phyloP scores from a whole-genome alignment of 768 basidiomycete species.

The Crepidotus variabilis region DNA sequence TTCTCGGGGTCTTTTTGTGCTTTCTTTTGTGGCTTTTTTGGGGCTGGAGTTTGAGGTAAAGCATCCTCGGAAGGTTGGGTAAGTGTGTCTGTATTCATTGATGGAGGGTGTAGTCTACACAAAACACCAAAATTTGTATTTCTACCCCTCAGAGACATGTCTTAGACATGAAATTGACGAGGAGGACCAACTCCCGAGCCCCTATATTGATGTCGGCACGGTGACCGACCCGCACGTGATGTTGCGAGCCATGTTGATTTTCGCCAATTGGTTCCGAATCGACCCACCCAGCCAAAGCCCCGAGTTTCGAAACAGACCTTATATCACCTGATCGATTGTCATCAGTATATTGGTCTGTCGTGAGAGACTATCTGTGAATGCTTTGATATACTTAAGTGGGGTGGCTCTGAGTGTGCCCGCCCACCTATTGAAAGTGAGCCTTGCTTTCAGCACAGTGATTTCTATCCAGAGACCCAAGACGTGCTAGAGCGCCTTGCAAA shows the following conservation, averaged over 20 bases:
- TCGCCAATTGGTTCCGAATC: background rate
- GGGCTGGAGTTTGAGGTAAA: background rate
- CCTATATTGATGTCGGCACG: background rate
- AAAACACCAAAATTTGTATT: background rate
- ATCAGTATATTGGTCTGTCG: background rate
- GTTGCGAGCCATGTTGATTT: background rate
- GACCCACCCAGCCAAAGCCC: conserved; percentile 1
- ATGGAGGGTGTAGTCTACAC: background rate
- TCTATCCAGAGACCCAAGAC: too few relatives aligned
- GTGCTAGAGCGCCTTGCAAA: too few relatives aligned
- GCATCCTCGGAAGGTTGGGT: background rate
- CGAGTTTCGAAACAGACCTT: background rate
- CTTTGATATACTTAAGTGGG: too few relatives aligned
- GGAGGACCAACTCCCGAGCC: background rate
- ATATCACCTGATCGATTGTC: background rate
- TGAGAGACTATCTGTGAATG: too few relatives aligned
- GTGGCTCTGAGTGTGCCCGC: too few relatives aligned
- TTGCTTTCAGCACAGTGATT: too few relatives aligned
- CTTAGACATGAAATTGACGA: background rate
- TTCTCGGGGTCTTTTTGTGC: background rate
- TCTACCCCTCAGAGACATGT: background rate
- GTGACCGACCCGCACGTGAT: background rate
- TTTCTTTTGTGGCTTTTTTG: background rate
- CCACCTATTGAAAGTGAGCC: too few relatives aligned
- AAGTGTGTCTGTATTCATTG: background rate